phyloP scores from a whole-genome alignment of 371 early-diverging fungal species.

The Saksenaea vasiformis region DNA sequence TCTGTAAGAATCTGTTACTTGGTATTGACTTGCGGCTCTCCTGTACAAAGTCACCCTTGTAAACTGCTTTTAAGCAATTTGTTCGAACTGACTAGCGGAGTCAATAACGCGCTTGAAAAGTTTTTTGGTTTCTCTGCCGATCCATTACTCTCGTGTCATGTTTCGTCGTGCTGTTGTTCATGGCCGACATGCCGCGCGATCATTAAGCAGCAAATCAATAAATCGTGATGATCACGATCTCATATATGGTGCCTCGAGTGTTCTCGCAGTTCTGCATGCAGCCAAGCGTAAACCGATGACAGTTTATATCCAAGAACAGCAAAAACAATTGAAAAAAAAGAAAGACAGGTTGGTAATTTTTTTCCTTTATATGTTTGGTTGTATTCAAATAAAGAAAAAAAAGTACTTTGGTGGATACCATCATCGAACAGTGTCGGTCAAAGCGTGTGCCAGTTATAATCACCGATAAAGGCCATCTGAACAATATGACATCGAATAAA shows the following conservation, averaged over 20 bases:
- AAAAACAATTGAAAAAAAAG: slow-evolving; percentile 4
- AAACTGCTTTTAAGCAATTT: too few relatives aligned
- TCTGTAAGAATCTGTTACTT: too few relatives aligned
- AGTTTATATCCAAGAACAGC: slow-evolving; percentile 14
- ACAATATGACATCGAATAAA: slow-evolving; percentile 24
- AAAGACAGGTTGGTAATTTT: neutral
- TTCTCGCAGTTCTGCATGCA: slow-evolving; percentile 18
- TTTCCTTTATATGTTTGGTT: neutral
- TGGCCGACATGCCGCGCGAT: neutral
- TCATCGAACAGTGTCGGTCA: slow-evolving; percentile 11
- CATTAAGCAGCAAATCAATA: neutral
- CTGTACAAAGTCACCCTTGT: too few relatives aligned
- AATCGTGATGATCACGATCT: neutral
- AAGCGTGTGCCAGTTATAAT: slow-evolving; percentile 7
- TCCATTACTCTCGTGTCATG: neutral
- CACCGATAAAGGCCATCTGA: slow-evolving; percentile 27
- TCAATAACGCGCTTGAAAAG: too few relatives aligned
- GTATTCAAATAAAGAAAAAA: neutral
- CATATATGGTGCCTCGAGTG: slow-evolving; percentile 22
- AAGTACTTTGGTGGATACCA: slow-evolving; percentile 3
- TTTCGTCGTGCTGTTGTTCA: neutral
- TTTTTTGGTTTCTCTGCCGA: too few relatives aligned
- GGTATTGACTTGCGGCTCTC: too few relatives aligned
- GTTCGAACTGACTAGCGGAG: too few relatives aligned
- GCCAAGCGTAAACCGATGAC: slow-evolving; percentile 8